Base-by-base conservation (phyloP, 495 filamentous ascomycete species). In the Patellaria atrata region DNA sequence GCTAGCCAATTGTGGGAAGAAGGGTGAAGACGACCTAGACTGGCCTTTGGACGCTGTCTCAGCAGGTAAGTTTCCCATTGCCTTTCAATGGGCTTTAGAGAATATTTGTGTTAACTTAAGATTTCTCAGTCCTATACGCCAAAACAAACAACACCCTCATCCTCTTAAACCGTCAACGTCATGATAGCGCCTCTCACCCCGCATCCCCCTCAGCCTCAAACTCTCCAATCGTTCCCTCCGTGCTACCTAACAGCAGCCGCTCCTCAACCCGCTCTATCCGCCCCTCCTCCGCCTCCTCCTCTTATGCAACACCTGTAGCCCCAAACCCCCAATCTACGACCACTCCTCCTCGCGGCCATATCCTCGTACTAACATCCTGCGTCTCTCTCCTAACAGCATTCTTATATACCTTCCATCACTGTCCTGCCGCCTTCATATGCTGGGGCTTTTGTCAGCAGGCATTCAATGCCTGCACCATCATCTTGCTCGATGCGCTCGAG, bases 391-490 rank as follows among this genome's bases (percentile, higher is more conserved):
- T 65, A 1, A 37, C 54, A 15, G 54, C 56, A n/a, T 64, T 64
- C 34, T 50, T 64, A 17, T 64, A 61, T 43, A 61, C 63, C 45
- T 47, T 56, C 17, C 46, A 47, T 27, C 53, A 59, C 19, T 40
- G 59, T 13, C 60, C 53, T 9, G 54, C 57, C 16, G 58, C 58
- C 2, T 46, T 65, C 20, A 53, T 64, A 26, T 65, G 56, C 41
- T 65, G 62, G 62, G 59, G 54, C 4, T 57, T 62, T 39, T 57
- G 57, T 18, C 62, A 65, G 33, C 58, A 61, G 47, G 58, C 61
- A 8, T 65, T 65, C 50, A 65, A 65, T 40, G 58, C 61, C 20
- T 55, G 53, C 30, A 64, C 64, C 60, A 59, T 65, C 14, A 35
- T 65, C 8, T 38, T 60, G 8, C 45, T 63, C 16, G 59, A 62